These are phyloP conservation scores for Boletus mariae DNA, from an alignment of 1,284 basidiomycete species.

Conservation along the genomic window DNA sequence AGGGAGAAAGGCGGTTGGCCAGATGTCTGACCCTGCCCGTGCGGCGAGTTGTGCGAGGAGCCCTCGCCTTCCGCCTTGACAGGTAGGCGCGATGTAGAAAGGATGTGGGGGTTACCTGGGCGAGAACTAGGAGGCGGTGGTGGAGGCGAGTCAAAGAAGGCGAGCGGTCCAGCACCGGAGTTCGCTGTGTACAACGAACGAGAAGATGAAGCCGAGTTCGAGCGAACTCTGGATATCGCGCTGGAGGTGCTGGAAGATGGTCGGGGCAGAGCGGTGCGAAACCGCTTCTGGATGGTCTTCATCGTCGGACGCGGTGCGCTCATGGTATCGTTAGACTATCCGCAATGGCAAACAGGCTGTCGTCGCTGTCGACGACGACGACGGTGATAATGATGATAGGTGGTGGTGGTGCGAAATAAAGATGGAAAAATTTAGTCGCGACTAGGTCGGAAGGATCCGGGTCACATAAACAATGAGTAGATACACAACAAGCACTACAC, in stretches of 20 bases:
- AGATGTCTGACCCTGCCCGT: conserved; percentile 31
- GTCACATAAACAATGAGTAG: background rate
- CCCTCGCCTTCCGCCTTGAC: conserved; percentile 47
- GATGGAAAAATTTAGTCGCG: background rate
- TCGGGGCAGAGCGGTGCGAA: conserved; percentile 46
- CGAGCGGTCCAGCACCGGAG: conserved; percentile 32
- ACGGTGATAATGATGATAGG: background rate
- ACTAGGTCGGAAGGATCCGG: conserved; percentile 17
- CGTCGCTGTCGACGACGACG: conserved; percentile 18
- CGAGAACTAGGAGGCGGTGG: conserved; percentile 40
- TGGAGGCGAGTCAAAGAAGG: conserved; percentile 47
- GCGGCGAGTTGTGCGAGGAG: conserved; percentile 29
- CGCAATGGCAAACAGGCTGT: background rate
- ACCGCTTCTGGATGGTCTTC: conserved; percentile 53
- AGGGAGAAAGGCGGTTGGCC: conserved; percentile 37
- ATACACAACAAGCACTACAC: conserved; percentile 15
- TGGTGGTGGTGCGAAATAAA: background rate
- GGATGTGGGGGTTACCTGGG: conserved; percentile 38
- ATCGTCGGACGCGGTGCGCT: conserved; percentile 39
- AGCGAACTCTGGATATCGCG: conserved; percentile 41
- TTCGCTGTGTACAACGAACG: conserved; percentile 42
- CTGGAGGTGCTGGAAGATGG: conserved; percentile 27
- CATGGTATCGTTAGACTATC: conserved; percentile 15
- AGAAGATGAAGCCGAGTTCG: conserved; percentile 38
- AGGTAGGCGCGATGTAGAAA: conserved; percentile 45